Percentiles rank a stretch among this genome's conserved stretches.
phyloP scores from a whole-genome alignment of 331 rosid genomes.

The Pyrus hybrid region DNA sequence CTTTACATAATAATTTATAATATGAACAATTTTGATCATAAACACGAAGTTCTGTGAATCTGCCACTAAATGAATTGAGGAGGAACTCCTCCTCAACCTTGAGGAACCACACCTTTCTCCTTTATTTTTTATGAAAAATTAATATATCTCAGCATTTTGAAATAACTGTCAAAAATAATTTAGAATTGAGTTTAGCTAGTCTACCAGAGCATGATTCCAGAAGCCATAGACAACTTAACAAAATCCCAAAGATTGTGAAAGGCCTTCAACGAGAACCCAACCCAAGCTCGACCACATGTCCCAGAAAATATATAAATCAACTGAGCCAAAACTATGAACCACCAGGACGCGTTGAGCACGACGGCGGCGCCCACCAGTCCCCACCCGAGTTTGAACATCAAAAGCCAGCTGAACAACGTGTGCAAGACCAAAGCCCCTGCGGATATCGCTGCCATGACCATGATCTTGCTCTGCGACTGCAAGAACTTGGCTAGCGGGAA shows the following conservation, averaged over 20 bases:
- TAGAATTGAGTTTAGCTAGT: not conserved
- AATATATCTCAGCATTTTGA: no score
- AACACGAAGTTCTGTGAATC: no score
- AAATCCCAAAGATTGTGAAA: slow-evolving; percentile 57
- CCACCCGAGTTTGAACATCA: slow-evolving; percentile 45
- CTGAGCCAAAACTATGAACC: slow-evolving; percentile 52
- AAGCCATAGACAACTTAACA: slow-evolving; percentile 52
- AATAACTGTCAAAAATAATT: no score
- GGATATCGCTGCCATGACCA: slow-evolving; percentile 55
- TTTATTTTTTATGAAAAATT: no score
- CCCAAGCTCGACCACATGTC: slow-evolving; percentile 56
- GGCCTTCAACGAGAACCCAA: slow-evolving; percentile 57
- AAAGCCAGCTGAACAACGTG: slow-evolving; percentile 53
- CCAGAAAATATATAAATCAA: slow-evolving; percentile 43
- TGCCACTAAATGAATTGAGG: no score
- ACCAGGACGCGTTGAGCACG: slow-evolving; percentile 54
- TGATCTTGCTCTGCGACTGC: slow-evolving; percentile 79
- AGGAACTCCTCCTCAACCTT: no score
- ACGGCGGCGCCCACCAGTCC: slow-evolving; percentile 60
- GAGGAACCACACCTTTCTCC: no score
- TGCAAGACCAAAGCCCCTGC: slow-evolving; percentile 40
- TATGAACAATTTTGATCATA: no score
- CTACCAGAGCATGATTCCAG: slow-evolving; percentile 75
- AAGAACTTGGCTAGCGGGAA: slow-evolving; percentile 64
- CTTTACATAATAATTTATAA: no score